Conservation (phyloP, 148 eudicot genomes). For the Rhododendron mucronatum region DNA sequence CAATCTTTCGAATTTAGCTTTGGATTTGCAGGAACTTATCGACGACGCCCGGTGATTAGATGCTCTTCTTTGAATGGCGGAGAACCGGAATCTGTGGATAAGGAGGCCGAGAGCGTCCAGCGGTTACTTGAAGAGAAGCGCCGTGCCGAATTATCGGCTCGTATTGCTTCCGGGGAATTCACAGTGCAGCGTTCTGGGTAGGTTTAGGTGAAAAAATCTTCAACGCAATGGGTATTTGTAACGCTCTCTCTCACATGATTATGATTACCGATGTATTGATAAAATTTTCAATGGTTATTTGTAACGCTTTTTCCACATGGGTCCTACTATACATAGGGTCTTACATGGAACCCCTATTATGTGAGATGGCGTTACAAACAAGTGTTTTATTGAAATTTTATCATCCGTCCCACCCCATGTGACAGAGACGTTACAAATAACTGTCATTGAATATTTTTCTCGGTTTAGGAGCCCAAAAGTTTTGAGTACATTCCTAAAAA, state of each 20-base stretch:
- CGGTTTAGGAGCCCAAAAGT: constrained; percentile 23
- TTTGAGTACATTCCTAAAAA: background rate
- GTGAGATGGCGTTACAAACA: too few relatives aligned
- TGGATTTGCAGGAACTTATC: constrained; percentile 33
- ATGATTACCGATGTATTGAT: too few relatives aligned
- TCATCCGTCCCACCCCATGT: too few relatives aligned
- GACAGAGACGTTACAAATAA: too few relatives aligned
- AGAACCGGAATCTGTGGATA: constrained; percentile 33
- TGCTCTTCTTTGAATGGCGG: constrained; percentile 63
- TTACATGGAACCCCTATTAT: too few relatives aligned
- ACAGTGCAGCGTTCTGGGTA: constrained; percentile 77
- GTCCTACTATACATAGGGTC: too few relatives aligned
- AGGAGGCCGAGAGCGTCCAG: constrained; percentile 38
- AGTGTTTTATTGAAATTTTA: too few relatives aligned
- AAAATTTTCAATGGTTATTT: too few relatives aligned
- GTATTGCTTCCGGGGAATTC: constrained; percentile 89
- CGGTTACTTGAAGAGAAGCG: constrained; percentile 51
- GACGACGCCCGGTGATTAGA: constrained; percentile 27
- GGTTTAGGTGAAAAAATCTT: too few relatives aligned
- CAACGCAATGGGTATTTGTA: too few relatives aligned
- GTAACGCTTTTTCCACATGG: too few relatives aligned
- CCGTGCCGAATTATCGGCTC: constrained; percentile 67
- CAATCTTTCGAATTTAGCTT: background rate
- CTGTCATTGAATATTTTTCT: constrained; percentile 8
- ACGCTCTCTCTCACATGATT: too few relatives aligned